These are phyloP conservation scores for Ophiostoma himal-ulmi DNA, from an alignment of 2,329 filamentous ascomycete genomes.

Conservation along the genomic window DNA sequence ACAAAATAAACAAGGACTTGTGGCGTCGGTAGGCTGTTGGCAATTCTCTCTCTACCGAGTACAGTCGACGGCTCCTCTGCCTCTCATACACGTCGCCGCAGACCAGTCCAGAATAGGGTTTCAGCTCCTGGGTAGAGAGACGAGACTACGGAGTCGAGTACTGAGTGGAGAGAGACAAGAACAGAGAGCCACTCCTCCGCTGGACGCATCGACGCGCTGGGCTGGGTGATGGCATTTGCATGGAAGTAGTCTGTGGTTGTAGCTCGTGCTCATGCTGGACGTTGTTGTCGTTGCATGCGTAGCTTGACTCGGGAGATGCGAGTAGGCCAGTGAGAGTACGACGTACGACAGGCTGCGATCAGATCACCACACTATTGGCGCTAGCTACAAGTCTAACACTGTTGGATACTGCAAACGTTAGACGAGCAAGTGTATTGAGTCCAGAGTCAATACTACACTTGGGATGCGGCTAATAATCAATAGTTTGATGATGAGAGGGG, in stretches of 20 bases:
- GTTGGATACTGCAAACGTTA: too few species aligned
- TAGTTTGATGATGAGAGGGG: background rate
- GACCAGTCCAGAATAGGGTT: constrained; percentile 4
- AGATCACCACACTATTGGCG: background rate
- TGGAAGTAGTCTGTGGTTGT: background rate
- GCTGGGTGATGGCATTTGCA: background rate
- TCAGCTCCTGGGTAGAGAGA: background rate
- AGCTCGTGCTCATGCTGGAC: background rate
- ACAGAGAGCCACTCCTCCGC: background rate
- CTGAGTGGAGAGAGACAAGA: background rate
- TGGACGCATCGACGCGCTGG: background rate
- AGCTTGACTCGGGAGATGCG: background rate
- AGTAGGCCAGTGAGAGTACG: background rate
- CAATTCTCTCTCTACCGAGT: too few species aligned
- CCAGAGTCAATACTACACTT: constrained; percentile 3
- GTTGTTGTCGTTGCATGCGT: background rate
- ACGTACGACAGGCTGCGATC: background rate
- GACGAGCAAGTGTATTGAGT: background rate
- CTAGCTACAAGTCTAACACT: background rate
- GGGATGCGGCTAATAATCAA: background rate
- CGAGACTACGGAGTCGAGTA: background rate
- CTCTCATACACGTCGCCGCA: background rate
- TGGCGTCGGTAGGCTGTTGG: too few species aligned
- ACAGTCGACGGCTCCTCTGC: too few species aligned
- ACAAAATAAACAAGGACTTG: too few species aligned